Evolutionary conservation across 768 basidiomycete species (phyloP).

Genomic region (Mycena haematopus): DNA sequence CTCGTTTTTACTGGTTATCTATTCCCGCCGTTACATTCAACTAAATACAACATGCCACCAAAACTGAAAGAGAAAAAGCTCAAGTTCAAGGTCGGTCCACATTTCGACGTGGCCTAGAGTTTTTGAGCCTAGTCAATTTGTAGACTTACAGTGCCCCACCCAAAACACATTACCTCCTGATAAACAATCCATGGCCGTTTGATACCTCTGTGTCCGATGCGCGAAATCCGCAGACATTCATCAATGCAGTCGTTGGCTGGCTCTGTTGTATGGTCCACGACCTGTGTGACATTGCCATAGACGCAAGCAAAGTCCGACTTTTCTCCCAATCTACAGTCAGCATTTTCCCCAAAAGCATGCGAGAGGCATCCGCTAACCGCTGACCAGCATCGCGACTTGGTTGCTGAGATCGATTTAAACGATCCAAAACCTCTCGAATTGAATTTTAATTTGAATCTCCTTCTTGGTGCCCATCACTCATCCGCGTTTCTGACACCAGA

Average conservation of each 20-base stretch:
- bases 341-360: not conserved
- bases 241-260: slow-evolving; percentile 13
- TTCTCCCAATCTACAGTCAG: slow-evolving; percentile 16
- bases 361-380: not conserved
- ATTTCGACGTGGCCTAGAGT: not conserved
- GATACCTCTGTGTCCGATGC: not conserved
- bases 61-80: not conserved
- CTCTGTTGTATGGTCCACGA: slow-evolving; percentile 9
- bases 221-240: not conserved
- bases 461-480: slow-evolving; percentile 22
- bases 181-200: slow-evolving; percentile 12
- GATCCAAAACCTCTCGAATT: not conserved
- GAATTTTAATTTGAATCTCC: not conserved
- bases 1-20: too few relatives aligned
- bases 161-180: not conserved
- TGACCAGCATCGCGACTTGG: slow-evolving; percentile 13
- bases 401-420: slow-evolving; percentile 9
- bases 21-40: too few relatives aligned
- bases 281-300: slow-evolving; percentile 4
- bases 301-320: not conserved
- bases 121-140: not conserved
- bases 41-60: too few relatives aligned
- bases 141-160: not conserved
- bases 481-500: not conserved
- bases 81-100: slow-evolving; percentile 2